phyloP scores from a whole-genome alignment of 345 rosid genomes.

The Linum lewisii region DNA sequence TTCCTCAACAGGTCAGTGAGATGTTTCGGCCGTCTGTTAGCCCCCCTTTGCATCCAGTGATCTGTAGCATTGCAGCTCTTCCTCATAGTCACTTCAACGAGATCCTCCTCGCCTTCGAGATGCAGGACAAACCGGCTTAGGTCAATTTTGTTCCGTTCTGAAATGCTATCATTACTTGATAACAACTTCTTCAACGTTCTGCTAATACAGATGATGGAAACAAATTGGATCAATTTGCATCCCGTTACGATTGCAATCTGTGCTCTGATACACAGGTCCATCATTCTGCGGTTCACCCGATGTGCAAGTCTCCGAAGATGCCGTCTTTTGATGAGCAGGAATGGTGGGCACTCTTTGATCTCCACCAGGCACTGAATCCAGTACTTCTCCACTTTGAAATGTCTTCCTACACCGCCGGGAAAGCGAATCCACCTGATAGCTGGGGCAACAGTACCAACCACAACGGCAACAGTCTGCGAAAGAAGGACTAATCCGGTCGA shows the following conservation, averaged over 20 bases:
- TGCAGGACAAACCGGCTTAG: slow-evolving; percentile 58
- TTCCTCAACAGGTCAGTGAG: slow-evolving; percentile 46
- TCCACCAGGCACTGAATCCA: slow-evolving; percentile 56
- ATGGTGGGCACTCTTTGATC: slow-evolving; percentile 64
- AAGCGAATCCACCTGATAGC: slow-evolving; percentile 60
- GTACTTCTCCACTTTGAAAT: slow-evolving; percentile 48
- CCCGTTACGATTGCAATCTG: slow-evolving; percentile 54
- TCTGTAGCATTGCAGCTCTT: slow-evolving; percentile 52
- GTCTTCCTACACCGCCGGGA: slow-evolving; percentile 13
- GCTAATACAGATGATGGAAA: slow-evolving; percentile 40
- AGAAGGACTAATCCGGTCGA: slow-evolving; percentile 43
- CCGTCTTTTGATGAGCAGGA: slow-evolving; percentile 26
- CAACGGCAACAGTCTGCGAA: slow-evolving; percentile 52
- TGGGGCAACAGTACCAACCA: slow-evolving; percentile 57
- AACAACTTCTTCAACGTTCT: slow-evolving; percentile 21
- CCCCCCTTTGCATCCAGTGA: slow-evolving; percentile 47
- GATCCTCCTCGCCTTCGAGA: slow-evolving; percentile 75
- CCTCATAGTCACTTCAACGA: slow-evolving; percentile 46
- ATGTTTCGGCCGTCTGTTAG: slow-evolving; percentile 42
- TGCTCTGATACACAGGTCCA: slow-evolving; percentile 39
- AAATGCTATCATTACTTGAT: slow-evolving; percentile 14
- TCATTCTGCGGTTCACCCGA: slow-evolving; percentile 18
- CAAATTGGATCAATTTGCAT: slow-evolving; percentile 49
- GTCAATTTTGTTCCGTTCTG: slow-evolving; percentile 25
- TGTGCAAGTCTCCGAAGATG: slow-evolving; percentile 39